phyloP scores from a whole-genome alignment of 2,329 filamentous ascomycete species.

The Coniochaeta sp. region DNA sequence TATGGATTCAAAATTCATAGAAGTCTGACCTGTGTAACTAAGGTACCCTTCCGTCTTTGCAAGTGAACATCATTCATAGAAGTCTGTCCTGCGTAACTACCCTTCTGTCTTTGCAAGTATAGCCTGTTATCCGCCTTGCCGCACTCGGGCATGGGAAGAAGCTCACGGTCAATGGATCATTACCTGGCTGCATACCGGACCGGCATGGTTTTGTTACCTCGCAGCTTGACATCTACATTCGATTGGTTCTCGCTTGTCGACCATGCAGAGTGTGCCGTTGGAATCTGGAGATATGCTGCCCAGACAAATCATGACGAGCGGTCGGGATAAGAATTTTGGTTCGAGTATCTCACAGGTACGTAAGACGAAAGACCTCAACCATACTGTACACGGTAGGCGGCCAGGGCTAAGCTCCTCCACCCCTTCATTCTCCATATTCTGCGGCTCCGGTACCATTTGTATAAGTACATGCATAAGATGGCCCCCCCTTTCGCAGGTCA shows the following conservation, averaged over 20 bases:
- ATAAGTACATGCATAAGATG: neutral
- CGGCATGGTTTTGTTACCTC: neutral
- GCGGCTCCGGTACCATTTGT: neutral
- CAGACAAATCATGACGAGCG: neutral
- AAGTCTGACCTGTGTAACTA: neutral
- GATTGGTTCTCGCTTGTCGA: neutral
- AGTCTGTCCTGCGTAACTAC: neutral
- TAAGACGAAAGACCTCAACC: neutral
- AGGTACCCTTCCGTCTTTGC: neutral
- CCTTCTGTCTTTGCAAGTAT: neutral
- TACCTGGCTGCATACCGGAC: neutral
- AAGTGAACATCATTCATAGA: neutral
- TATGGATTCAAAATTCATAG: neutral
- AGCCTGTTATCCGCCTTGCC: neutral
- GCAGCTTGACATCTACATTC: neutral
- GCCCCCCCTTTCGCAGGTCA: neutral
- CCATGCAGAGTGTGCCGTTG: neutral
- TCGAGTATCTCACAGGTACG: neutral
- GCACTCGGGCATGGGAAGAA: neutral
- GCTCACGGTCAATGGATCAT: neutral
- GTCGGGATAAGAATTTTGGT: neutral
- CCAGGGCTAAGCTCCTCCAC: neutral
- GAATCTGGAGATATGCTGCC: neutral
- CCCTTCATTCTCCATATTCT: neutral
- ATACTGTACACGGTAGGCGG: neutral